Percentiles rank a stretch among this genome's conserved stretches.
Conservation (phyloP, 208 protist genomes). For the Leishmania mexicana region DNA sequence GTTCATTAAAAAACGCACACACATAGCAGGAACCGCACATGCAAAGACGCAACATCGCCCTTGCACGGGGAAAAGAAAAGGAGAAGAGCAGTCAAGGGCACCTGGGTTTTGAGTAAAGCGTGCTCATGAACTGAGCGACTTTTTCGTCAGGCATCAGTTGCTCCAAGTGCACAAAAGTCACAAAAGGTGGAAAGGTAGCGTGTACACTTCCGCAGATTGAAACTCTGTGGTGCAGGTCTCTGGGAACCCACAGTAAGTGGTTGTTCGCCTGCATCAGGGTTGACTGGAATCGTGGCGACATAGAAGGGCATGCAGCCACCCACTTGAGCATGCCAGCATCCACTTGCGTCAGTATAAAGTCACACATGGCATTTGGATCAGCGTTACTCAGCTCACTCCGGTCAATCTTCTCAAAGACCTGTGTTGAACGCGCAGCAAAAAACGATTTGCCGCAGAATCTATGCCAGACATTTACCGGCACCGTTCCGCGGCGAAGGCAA, state of each 20-base stretch:
- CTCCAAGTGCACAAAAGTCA: neutral
- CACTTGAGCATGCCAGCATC: neutral
- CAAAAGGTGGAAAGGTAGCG: neutral
- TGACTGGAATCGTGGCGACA: neutral
- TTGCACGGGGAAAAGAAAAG: neutral
- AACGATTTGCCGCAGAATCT: conserved; percentile 10
- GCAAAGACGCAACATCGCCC: neutral
- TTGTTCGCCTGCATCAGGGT: neutral
- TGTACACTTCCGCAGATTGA: neutral
- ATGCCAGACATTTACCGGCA: conserved; percentile 25
- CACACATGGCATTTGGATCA: neutral
- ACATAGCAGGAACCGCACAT: neutral
- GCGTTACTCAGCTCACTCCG: neutral
- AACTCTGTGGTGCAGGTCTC: neutral
- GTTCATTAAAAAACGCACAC: no score
- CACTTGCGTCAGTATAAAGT: neutral
- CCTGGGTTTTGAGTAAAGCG: no score
- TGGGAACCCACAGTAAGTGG: neutral
- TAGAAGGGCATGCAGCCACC: conserved; percentile 8
- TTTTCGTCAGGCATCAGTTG: neutral
- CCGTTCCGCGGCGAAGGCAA: neutral
- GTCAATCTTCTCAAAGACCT: neutral
- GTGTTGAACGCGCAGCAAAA: conserved; percentile 11
- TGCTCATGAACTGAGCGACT: neutral
- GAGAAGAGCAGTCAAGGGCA: neutral